phyloP scores from a whole-genome alignment of 2,329 filamentous ascomycete genomes.

The Phyllosticta citriasiana region DNA sequence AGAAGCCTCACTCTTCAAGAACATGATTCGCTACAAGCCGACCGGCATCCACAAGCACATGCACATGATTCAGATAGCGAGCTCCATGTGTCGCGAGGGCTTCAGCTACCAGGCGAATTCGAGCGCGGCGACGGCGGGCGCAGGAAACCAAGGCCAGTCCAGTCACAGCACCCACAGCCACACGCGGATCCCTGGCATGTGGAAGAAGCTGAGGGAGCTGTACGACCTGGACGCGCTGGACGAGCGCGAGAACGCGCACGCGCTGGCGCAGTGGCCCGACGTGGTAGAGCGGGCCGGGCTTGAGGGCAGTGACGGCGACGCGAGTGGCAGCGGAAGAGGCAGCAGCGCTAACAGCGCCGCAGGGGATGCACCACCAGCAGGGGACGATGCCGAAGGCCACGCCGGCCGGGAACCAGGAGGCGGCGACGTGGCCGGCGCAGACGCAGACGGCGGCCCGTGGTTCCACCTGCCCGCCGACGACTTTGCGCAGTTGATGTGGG shows the following conservation, averaged over 20 bases:
- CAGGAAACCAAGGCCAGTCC: not conserved
- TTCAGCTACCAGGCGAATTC: constrained; percentile 49
- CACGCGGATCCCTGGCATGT: constrained; percentile 83
- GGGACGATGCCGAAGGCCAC: constrained; percentile 28
- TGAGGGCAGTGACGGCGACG: constrained; percentile 26
- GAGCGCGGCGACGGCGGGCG: constrained; percentile 34
- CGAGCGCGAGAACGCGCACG: constrained; percentile 60
- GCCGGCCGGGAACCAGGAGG: constrained; percentile 28
- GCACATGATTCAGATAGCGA: constrained; percentile 76
- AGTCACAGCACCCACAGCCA: constrained; percentile 36
- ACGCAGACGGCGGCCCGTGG: constrained; percentile 22
- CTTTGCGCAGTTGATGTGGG: constrained; percentile 36
- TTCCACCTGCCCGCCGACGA: constrained; percentile 36
- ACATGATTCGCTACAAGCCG: constrained; percentile 91
- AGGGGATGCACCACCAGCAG: constrained; percentile 25
- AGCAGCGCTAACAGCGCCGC: constrained; percentile 19
- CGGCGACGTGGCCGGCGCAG: constrained; percentile 23
- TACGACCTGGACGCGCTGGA: constrained; percentile 84
- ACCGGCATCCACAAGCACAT: constrained; percentile 94
- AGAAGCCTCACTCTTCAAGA: constrained; percentile 84
- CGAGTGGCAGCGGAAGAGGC: constrained; percentile 29
- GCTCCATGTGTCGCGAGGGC: constrained; percentile 69
- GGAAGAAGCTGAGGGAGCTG: constrained; percentile 71
- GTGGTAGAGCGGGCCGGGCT: constrained; percentile 10
- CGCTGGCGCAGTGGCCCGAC: constrained; percentile 49